Conservation (phyloP, 129 eudicot genomes). For the Pseudognaphalium luteoalbum region DNA sequence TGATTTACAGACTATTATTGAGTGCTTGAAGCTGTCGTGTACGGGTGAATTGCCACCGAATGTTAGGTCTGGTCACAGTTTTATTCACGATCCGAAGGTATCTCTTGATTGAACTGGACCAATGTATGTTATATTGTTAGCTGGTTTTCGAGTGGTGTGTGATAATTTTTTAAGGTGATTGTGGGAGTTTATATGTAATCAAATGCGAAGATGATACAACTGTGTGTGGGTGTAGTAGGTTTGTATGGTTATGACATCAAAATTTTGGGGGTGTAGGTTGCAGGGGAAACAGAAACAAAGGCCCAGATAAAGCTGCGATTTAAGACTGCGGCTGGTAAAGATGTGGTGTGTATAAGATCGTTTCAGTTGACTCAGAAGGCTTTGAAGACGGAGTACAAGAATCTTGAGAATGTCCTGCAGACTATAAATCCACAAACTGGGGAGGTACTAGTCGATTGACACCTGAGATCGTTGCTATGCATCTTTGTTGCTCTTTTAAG, state of each 20-base stretch:
- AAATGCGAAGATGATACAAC: conserved; percentile 4
- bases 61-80: conserved; percentile 95
- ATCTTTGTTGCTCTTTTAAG: conserved; percentile 13
- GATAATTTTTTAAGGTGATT: neutral
- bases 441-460: conserved; percentile 55
- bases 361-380: conserved; percentile 94
- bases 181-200: neutral
- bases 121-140: neutral
- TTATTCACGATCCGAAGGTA: conserved; percentile 96
- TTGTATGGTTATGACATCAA: conserved; percentile 11
- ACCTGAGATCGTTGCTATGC: conserved; percentile 15
- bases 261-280: conserved; percentile 57
- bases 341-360: conserved; percentile 94
- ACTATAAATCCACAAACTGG: conserved; percentile 92
- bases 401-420: conserved; percentile 93
- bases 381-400: conserved; percentile 91
- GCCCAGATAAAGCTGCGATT: conserved; percentile 91
- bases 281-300: conserved; percentile 97
- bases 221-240: neutral
- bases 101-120: neutral
- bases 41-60: conserved; percentile 97
- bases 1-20: conserved; percentile 71
- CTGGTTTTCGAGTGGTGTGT: neutral
- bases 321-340: conserved; percentile 94
- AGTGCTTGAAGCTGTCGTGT: conserved; percentile 93